Percentiles rank a stretch among this genome's conserved stretches.
Evolutionary conservation across 2,329 filamentous ascomycete species (phyloP).

Genomic region (Fusarium agapanthi): DNA sequence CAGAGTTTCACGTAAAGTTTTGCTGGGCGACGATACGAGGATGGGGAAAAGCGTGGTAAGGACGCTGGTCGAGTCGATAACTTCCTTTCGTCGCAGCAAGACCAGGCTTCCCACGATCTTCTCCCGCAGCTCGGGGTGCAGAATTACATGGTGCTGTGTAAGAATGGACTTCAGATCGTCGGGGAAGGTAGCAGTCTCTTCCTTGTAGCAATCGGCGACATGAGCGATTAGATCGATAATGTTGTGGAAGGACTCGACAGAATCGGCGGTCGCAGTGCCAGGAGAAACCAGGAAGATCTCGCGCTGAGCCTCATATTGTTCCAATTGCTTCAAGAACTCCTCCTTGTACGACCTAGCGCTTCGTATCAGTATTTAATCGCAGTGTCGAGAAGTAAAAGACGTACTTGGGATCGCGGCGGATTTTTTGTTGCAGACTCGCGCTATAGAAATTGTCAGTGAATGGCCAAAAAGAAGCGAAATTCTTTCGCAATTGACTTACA

Average conservation of each 20-base stretch:
- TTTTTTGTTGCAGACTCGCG: conserved; percentile 90
- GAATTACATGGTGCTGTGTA: conserved; percentile 79
- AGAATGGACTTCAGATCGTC: conserved; percentile 84
- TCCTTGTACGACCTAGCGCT: conserved; percentile 79
- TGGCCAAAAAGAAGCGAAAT: background rate
- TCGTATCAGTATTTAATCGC: conserved; percentile 17
- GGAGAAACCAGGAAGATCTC: conserved; percentile 92
- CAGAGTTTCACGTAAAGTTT: conserved; percentile 83
- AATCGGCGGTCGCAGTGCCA: conserved; percentile 77
- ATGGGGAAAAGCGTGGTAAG: conserved; percentile 95
- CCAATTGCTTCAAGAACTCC: conserved; percentile 87
- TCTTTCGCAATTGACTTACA: conserved; percentile 57
- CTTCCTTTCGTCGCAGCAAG: conserved; percentile 87
- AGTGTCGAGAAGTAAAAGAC: conserved; percentile 34
- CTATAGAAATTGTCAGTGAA: conserved; percentile 54
- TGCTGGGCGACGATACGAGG: conserved; percentile 89
- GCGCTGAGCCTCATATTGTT: conserved; percentile 89
- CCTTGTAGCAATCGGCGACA: conserved; percentile 91
- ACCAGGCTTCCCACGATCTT: conserved; percentile 94
- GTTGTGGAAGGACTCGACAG: conserved; percentile 85
- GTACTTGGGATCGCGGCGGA: conserved; percentile 83
- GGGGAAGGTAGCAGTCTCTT: conserved; percentile 79
- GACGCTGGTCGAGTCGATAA: conserved; percentile 84
- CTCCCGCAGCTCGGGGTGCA: conserved; percentile 87
- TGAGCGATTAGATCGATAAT: conserved; percentile 94